A percentile compares a stretch with the other conserved stretches of the same genome.
Conservation (phyloP, 1,139 yeast species). For the Pichia sp. region DNA sequence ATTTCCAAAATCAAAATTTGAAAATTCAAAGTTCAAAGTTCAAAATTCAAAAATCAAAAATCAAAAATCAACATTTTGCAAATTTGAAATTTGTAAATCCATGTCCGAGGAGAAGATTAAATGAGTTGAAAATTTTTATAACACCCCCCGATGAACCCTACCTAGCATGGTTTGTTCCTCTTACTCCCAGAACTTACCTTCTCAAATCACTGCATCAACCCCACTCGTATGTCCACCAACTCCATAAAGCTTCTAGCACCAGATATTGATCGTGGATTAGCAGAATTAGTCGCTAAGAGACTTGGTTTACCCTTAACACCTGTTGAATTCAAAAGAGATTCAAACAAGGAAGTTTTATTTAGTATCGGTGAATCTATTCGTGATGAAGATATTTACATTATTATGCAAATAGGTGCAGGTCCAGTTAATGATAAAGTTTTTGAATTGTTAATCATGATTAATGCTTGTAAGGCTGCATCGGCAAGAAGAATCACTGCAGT, state of each 20-base stretch:
- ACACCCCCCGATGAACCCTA: neutral
- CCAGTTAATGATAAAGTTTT: conserved; percentile 82
- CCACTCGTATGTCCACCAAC: conserved; percentile 56
- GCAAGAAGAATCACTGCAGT: conserved; percentile 95
- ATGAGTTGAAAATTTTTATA: neutral
- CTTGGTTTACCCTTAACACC: conserved; percentile 59
- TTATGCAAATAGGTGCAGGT: conserved; percentile 88
- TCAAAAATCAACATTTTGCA: too few relatives aligned
- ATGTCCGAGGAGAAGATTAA: neutral
- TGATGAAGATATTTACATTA: conserved; percentile 90
- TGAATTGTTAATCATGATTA: conserved; percentile 85
- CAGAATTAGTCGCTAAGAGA: conserved; percentile 71
- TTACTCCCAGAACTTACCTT: neutral
- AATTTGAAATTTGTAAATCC: neutral
- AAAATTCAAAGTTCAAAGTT: neutral
- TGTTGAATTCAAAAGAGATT: conserved; percentile 61
- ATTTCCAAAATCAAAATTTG: neutral
- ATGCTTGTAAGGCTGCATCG: conserved; percentile 92
- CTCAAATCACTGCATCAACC: neutral
- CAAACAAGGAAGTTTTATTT: conserved; percentile 83
- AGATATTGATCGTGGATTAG: conserved; percentile 82
- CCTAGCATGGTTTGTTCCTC: neutral
- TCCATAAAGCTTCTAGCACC: conserved; percentile 85
- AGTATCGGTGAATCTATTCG: conserved; percentile 93
- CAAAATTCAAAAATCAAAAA: neutral